A percentile compares a stretch with the other conserved stretches of the same genome.
phyloP scores from a whole-genome alignment of 2,329 filamentous ascomycete species.

The Trichoderma atrobrunneum region DNA sequence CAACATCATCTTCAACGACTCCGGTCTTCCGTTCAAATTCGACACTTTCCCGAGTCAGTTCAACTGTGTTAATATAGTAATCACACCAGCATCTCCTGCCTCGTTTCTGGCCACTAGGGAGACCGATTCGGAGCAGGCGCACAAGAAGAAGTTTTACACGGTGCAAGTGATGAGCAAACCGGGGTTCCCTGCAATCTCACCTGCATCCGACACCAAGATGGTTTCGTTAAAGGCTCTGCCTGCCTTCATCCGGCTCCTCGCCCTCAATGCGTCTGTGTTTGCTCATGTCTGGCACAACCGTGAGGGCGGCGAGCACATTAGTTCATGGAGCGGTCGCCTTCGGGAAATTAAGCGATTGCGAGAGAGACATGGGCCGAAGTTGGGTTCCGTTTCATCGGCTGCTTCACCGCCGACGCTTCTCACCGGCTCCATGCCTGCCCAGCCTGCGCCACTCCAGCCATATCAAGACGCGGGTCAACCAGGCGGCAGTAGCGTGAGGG shows the following conservation, averaged over 20 bases:
- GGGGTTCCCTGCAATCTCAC: constrained; percentile 88
- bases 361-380: constrained; percentile 59
- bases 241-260: constrained; percentile 80
- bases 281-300: constrained; percentile 82
- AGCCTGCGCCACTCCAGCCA: constrained; percentile 24
- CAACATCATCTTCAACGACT: constrained; percentile 97
- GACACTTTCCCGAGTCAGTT: constrained; percentile 92
- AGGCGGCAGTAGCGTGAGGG: constrained; percentile 50
- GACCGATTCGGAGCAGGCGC: constrained; percentile 34
- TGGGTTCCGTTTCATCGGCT: constrained; percentile 25
- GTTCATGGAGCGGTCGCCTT: constrained; percentile 84
- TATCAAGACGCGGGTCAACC: constrained; percentile 37
- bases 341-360: constrained; percentile 80
- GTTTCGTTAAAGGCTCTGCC: constrained; percentile 79
- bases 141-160: constrained; percentile 67
- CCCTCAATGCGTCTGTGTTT: constrained; percentile 92
- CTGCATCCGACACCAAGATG: constrained; percentile 84
- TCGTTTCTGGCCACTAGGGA: constrained; percentile 68
- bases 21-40: constrained; percentile 82
- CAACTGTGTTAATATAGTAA: constrained; percentile 96
- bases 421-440: constrained; percentile 23
- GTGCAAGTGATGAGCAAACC: constrained; percentile 86
- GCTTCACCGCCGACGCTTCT: constrained; percentile 32
- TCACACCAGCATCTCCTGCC: constrained; percentile 79
- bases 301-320: constrained; percentile 77